Conservation (phyloP, 2,329 filamentous ascomycete genomes). For the Fusarium sp. region DNA sequence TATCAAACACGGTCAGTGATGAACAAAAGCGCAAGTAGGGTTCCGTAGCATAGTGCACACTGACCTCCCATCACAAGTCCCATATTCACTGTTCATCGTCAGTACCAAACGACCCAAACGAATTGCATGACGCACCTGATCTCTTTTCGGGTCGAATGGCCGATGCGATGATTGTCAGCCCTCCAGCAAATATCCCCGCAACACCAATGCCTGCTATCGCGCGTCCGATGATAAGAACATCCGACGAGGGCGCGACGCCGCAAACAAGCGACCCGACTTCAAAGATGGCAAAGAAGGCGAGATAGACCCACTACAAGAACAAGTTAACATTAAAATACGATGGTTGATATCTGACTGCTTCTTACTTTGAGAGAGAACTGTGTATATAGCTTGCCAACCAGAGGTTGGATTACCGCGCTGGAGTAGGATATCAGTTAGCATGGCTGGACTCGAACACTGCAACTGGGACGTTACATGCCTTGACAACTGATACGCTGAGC, state of each 20-base stretch:
- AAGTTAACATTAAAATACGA: rapidly evolving
- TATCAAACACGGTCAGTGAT: neutral
- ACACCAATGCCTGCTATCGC: neutral
- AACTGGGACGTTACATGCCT: neutral
- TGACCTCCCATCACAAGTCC: neutral
- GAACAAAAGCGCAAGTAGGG: neutral
- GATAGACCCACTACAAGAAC: neutral
- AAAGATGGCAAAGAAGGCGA: neutral
- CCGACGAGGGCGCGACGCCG: neutral
- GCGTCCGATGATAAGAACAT: neutral
- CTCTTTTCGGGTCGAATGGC: neutral
- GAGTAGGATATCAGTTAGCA: neutral
- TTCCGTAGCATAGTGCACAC: neutral
- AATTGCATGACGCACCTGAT: neutral
- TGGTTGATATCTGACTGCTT: neutral
- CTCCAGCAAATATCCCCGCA: neutral
- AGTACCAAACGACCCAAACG: neutral
- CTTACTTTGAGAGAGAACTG: neutral
- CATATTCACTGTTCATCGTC: neutral
- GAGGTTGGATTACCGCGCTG: neutral
- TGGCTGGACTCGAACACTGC: neutral
- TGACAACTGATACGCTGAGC: neutral
- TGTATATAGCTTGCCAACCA: neutral
- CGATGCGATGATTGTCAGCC: neutral
- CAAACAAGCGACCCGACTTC: neutral